Evolutionary conservation across 2,329 filamentous ascomycete species (phyloP), one percentile per base, ranked within the genome.

Genomic region (Cryphonectria radicalis): DNA sequence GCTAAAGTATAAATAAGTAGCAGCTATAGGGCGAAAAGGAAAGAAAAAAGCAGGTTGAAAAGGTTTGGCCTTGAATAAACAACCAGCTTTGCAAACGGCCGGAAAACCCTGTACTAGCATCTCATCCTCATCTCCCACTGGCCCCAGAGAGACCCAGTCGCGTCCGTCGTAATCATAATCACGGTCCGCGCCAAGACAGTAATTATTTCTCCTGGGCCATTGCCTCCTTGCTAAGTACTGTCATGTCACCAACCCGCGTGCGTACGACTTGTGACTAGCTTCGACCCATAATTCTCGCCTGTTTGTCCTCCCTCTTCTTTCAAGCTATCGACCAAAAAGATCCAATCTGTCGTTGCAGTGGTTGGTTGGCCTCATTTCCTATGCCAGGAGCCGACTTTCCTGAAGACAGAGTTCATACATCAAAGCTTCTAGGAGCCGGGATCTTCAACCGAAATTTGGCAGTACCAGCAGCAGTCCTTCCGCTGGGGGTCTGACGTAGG

Each of bases 361-460:
- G 53, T 14, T 28, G n/a, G 53, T 5, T 17, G 53, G 53, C 53
- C 53, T 57, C 53, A 57, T 17, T 57, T 57, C 53, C 25, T 14
- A 3, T 25, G n/a, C 53, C 25, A 5, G 28, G 35, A 14, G 14
- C 4, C 6, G 14, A 4, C 59, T 17, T 40, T 32, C 59, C 19
- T 62, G 17, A 8, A 40, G 28, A 32, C 2, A 22, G 17, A 57
- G n/a, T 10, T n/a, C 10, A 14, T 57, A 57, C 25, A 57, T 7
- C 6, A 19, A 57, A 28, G n/a, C 53, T 28, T 28, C 32, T 11
- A 57, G n/a, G n/a, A 28, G 59, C 35, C 32, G 59, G 59, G 59
- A 40, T 62, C 59, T 37, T 32, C 32, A 37, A 62, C 59, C 59
- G 59, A 62, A 8, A 62, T 62, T 62, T 62, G 59, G 17, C 59